A percentile compares a stretch with the other conserved stretches of the same genome.
These are phyloP conservation scores for Glycyrrhiza uralensis DNA, from an alignment of 306 rosid species.

Conservation along the genomic window DNA sequence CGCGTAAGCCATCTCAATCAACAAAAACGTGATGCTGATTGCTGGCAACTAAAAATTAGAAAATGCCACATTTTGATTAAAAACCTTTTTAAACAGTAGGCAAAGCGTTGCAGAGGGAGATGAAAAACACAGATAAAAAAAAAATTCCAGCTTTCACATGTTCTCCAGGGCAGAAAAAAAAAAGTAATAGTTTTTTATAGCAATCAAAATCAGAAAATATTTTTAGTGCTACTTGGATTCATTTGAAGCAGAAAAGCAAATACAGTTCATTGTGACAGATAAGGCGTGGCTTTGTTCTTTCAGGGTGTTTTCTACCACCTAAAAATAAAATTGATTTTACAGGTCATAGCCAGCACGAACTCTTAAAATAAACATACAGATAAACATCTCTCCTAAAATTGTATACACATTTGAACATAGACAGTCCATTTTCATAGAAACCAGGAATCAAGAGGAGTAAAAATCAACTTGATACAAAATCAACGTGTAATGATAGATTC, in stretches of 20 bases:
- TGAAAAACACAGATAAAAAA: not conserved
- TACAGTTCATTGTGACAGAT: not conserved
- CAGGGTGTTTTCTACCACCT: slow-evolving; percentile 17
- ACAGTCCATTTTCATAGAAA: slow-evolving; percentile 6
- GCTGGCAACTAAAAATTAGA: not conserved
- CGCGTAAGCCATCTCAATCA: not conserved
- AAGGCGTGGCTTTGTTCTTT: not conserved
- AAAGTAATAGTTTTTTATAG: not conserved
- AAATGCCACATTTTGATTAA: not conserved
- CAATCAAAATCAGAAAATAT: not conserved
- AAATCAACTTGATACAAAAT: not conserved
- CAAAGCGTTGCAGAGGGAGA: not conserved
- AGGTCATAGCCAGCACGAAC: slow-evolving; percentile 23
- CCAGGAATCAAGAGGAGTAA: not conserved
- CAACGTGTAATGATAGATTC: not conserved
- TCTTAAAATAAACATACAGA: not conserved
- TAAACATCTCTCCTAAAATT: not conserved
- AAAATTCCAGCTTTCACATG: not conserved
- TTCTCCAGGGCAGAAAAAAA: not conserved
- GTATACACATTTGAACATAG: slow-evolving; percentile 21
- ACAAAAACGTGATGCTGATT: not conserved
- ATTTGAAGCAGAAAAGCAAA: not conserved
- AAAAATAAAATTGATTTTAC: slow-evolving; percentile 15
- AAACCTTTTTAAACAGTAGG: not conserved
- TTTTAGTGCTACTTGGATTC: not conserved